phyloP scores from a whole-genome alignment of 2,329 filamentous ascomycete genomes.

The Epichloe aotearoae region DNA sequence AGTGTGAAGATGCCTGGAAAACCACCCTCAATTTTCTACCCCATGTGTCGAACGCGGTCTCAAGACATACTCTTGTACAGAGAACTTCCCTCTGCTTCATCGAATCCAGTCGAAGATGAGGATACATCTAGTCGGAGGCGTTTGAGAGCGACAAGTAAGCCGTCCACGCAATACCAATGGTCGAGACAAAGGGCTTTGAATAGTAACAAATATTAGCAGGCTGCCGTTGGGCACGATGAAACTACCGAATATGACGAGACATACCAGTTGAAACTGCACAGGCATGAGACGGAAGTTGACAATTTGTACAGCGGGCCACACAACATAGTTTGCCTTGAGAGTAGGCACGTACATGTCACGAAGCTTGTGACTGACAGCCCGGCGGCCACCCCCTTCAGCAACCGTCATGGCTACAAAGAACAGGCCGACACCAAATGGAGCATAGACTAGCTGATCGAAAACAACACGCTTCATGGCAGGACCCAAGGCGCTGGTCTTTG shows the following conservation, averaged over 20 bases:
- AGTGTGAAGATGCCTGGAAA: not conserved
- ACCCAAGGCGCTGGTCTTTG: conserved; percentile 56
- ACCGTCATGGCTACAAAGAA: conserved; percentile 98
- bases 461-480: conserved; percentile 83
- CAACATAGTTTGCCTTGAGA: conserved; percentile 85
- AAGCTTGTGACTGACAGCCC: conserved; percentile 72
- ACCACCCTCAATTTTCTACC: not conserved
- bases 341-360: conserved; percentile 89
- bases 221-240: conserved; percentile 13
- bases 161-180: conserved; percentile 92
- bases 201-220: not conserved
- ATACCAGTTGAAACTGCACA: conserved; percentile 88
- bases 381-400: conserved; percentile 82
- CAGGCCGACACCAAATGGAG: conserved; percentile 69
- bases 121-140: conserved; percentile 52
- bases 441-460: conserved; percentile 87
- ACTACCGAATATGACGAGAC: conserved; percentile 18
- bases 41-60: not conserved
- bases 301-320: conserved; percentile 93
- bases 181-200: conserved; percentile 83
- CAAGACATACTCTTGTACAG: not conserved
- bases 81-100: not conserved
- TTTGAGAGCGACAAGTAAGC: conserved; percentile 91
- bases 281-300: conserved; percentile 95
- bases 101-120: not conserved